These are phyloP conservation scores for Alliaria petiolata DNA, from an alignment of 345 rosid species.

Conservation along the genomic window DNA sequence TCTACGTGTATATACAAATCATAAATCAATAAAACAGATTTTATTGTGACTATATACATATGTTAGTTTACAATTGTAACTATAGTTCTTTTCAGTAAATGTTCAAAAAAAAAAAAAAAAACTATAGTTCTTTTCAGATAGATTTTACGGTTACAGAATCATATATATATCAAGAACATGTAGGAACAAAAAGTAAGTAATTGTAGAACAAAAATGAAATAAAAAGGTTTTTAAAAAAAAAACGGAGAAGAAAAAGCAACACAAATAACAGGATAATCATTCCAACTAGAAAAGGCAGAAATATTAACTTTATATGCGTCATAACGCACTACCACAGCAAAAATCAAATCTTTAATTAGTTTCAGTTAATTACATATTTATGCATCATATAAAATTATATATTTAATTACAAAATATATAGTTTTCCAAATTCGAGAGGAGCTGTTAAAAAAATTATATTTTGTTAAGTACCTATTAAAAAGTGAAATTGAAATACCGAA, in stretches of 20 bases:
- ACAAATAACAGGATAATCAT: conserved; percentile 73
- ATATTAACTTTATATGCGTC: conserved; percentile 58
- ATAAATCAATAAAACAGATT: too few species aligned
- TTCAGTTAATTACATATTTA: background rate
- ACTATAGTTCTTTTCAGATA: too few species aligned
- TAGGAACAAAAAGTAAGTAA: too few species aligned
- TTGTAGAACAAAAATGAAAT: too few species aligned
- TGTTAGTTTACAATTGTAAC: too few species aligned
- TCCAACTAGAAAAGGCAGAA: conserved; percentile 48
- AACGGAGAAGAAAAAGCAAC: conserved; percentile 16
- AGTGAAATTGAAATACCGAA: background rate
- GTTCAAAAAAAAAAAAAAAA: too few species aligned
- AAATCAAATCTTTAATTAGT: background rate
- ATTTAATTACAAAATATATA: background rate
- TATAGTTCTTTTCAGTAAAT: too few species aligned
- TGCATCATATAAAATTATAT: background rate
- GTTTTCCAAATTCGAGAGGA: background rate
- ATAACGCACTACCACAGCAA: conserved; percentile 42
- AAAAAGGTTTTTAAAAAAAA: too few species aligned
- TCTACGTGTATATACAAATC: too few species aligned
- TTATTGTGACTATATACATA: too few species aligned
- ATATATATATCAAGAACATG: too few species aligned
- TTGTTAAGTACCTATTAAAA: background rate
- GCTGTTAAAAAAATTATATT: background rate
- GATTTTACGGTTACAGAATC: too few species aligned